These are phyloP conservation scores for Cryptococcus jaspeensis DNA, from an alignment of 1,284 basidiomycete genomes.

Conservation along the genomic window DNA sequence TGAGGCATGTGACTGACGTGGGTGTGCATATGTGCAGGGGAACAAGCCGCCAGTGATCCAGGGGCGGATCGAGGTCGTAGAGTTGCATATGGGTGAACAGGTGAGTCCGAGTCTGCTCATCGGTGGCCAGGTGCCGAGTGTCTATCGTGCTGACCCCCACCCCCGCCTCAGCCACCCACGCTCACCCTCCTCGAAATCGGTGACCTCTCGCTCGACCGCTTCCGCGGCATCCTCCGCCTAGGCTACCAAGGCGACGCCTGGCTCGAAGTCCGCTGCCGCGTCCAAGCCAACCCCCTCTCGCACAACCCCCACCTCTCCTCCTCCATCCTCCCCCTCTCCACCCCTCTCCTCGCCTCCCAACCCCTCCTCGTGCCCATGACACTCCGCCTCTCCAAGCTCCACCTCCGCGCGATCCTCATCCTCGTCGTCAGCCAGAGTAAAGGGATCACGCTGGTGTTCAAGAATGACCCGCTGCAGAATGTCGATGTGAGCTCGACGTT, in stretches of 20 bases:
- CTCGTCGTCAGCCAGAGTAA: constrained; percentile 95
- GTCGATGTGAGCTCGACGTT: constrained; percentile 98
- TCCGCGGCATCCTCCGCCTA: constrained; percentile 93
- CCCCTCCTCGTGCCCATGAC: constrained; percentile 97
- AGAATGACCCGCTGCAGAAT: constrained; percentile 97
- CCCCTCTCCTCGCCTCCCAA: constrained; percentile 83
- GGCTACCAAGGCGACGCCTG: constrained; percentile 96
- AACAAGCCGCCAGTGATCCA: constrained; percentile 97
- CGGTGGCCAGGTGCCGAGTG: not conserved
- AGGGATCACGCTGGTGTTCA: constrained; percentile 98
- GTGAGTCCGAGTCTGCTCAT: constrained; percentile 55
- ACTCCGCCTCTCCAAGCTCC: constrained; percentile 90
- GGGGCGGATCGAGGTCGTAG: constrained; percentile 94
- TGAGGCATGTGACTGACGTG: not conserved
- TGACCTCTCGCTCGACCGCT: constrained; percentile 91
- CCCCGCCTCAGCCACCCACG: constrained; percentile 74
- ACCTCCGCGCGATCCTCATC: constrained; percentile 92
- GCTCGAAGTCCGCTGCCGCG: constrained; percentile 92
- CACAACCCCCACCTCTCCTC: constrained; percentile 80
- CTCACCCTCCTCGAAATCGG: constrained; percentile 97
- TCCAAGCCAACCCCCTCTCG: constrained; percentile 61
- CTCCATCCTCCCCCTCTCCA: constrained; percentile 69
- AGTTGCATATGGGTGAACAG: constrained; percentile 96
- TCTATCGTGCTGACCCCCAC: not conserved
- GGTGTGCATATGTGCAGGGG: constrained; percentile 56